A percentile compares a stretch with the other conserved stretches of the same genome.
These are phyloP conservation scores for Ceratocystis huliohia DNA, from an alignment of 2,329 filamentous ascomycete genomes.

Conservation along the genomic window DNA sequence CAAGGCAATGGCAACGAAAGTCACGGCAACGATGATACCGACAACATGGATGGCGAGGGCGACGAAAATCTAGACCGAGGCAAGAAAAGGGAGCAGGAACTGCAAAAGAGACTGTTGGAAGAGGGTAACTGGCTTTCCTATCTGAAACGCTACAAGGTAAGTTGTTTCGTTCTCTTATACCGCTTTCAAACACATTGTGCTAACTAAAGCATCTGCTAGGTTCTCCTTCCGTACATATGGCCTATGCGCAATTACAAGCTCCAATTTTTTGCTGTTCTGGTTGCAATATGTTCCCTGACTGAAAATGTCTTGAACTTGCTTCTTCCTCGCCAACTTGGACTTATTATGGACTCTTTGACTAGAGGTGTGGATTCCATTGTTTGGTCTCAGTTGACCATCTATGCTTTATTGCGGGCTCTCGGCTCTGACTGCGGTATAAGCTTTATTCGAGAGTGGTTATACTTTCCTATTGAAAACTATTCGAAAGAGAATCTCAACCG, in stretches of 20 bases:
- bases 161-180: conserved; percentile 20
- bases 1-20: background rate
- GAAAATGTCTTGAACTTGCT: conserved; percentile 63
- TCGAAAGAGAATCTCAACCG: conserved; percentile 41
- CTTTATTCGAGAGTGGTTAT: conserved; percentile 42
- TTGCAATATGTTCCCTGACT: conserved; percentile 54
- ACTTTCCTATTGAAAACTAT: conserved; percentile 46
- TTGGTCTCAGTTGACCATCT: conserved; percentile 41
- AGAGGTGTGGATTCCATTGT: conserved; percentile 36
- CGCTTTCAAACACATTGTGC: background rate
- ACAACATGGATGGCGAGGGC: conserved; percentile 33
- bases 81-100: conserved; percentile 35
- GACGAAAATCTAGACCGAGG: conserved; percentile 36
- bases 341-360: conserved; percentile 59
- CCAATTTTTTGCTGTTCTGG: conserved; percentile 54
- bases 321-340: conserved; percentile 68
- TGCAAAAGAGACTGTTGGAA: conserved; percentile 56
- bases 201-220: conserved; percentile 28
- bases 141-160: conserved; percentile 54
- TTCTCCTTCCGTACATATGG: conserved; percentile 71
- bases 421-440: conserved; percentile 44
- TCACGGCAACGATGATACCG: background rate
- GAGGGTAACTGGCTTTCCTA: conserved; percentile 69
- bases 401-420: conserved; percentile 39
- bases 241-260: conserved; percentile 53